Conservation (phyloP, 2,329 filamentous ascomycete genomes). For the Aspergillus tanneri region DNA sequence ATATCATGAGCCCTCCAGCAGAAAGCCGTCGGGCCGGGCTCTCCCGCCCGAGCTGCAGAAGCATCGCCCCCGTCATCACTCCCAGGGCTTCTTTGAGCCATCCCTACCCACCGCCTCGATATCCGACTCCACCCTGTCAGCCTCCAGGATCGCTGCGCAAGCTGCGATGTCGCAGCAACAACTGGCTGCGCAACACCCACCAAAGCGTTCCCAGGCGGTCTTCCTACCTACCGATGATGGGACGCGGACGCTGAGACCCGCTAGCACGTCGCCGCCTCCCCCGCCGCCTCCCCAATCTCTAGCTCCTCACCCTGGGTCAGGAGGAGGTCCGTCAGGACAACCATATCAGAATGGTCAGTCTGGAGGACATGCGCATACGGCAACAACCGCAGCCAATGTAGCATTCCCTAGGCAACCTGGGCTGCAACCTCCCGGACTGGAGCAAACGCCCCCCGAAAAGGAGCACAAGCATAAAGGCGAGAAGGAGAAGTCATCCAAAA, state of each 20-base stretch:
- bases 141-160: conserved; percentile 65
- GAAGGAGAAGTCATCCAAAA: conserved; percentile 64
- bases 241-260: conserved; percentile 29
- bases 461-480: conserved; percentile 56
- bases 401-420: conserved; percentile 56
- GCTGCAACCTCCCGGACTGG: conserved; percentile 32
- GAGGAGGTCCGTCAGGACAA: conserved; percentile 23
- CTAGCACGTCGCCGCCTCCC: conserved; percentile 36
- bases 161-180: conserved; percentile 59
- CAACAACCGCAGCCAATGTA: conserved; percentile 62
- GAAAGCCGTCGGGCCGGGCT: conserved; percentile 41
- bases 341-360: conserved; percentile 53
- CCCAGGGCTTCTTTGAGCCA: conserved; percentile 68
- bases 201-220: conserved; percentile 58
- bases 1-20: conserved; percentile 36
- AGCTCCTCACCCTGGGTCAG: conserved; percentile 21
- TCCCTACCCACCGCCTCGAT: conserved; percentile 57
- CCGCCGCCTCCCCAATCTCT: conserved; percentile 27
- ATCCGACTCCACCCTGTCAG: conserved; percentile 50
- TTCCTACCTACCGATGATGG: conserved; percentile 39
- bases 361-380: conserved; percentile 54
- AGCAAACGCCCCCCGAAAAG: conserved; percentile 33
- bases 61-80: conserved; percentile 54
- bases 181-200: conserved; percentile 37
- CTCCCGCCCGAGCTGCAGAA: conserved; percentile 38